Conservation (phyloP, 495 filamentous ascomycete species). For the Penicillium simplicissimum region DNA sequence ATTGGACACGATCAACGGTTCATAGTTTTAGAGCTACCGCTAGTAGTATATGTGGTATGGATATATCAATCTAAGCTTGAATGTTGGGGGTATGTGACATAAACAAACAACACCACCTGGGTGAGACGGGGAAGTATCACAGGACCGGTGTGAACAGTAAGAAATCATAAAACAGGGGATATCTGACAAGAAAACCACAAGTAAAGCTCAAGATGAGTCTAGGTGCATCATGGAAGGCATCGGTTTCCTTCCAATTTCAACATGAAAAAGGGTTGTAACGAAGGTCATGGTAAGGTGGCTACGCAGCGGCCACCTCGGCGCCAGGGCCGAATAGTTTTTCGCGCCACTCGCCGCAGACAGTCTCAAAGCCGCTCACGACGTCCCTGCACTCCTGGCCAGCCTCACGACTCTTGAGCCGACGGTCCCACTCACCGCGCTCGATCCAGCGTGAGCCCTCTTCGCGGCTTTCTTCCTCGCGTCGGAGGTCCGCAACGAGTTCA, state of each 20-base stretch:
- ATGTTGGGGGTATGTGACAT: conserved; percentile 10
- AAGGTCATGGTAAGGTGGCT: conserved; percentile 11
- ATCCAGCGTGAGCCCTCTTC: conserved; percentile 84
- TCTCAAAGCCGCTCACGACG: conserved; percentile 89
- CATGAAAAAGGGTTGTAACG: background rate
- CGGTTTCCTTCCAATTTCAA: background rate
- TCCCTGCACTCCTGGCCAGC: conserved; percentile 77
- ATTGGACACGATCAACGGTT: conserved; percentile 8
- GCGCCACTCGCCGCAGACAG: conserved; percentile 69
- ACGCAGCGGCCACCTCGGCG: conserved; percentile 41
- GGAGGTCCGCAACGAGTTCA: conserved; percentile 80
- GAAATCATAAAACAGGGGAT: conserved; percentile 24
- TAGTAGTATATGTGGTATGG: background rate
- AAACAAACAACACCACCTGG: conserved; percentile 14
- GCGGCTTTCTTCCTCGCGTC: conserved; percentile 73
- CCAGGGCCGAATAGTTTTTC: conserved; percentile 53
- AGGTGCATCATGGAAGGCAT: conserved; percentile 9
- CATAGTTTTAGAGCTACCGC: background rate
- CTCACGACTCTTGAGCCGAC: conserved; percentile 69
- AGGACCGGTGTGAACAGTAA: conserved; percentile 1
- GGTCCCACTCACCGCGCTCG: conserved; percentile 76
- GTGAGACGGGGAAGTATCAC: background rate
- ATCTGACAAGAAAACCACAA: conserved; percentile 25
- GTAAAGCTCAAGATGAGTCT: conserved; percentile 22
- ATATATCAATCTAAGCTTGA: conserved; percentile 11